Evolutionary conservation across 2,329 filamentous ascomycete genomes (phyloP).

Genomic region (Penicillium sp.): DNA sequence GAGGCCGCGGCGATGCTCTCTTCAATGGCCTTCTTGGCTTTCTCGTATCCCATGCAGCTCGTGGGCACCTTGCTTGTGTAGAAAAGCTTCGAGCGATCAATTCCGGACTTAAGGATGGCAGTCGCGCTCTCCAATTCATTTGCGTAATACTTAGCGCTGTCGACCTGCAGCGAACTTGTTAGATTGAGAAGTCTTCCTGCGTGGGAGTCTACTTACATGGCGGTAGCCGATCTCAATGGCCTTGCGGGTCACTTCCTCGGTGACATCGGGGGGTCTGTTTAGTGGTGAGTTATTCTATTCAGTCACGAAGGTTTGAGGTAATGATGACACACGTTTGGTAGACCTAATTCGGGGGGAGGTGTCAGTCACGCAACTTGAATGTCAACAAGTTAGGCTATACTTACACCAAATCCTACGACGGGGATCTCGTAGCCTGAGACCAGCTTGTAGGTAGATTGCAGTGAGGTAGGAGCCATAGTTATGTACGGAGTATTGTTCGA

Average conservation of each 20-base stretch:
- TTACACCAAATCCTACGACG: conserved; percentile 43
- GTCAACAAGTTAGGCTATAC: conserved; percentile 10
- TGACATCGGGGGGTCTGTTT: conserved; percentile 52
- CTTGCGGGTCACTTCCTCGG: conserved; percentile 57
- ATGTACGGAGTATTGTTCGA: background rate
- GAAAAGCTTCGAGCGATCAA: conserved; percentile 56
- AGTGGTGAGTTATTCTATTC: background rate
- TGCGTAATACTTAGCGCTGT: conserved; percentile 56
- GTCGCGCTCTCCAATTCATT: conserved; percentile 56
- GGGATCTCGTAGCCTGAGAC: conserved; percentile 42
- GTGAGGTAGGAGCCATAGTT: conserved; percentile 28
- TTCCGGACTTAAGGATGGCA: conserved; percentile 51
- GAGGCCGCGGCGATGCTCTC: conserved; percentile 60
- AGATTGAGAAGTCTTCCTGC: background rate
- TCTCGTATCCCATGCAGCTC: conserved; percentile 57
- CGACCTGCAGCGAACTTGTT: conserved; percentile 41
- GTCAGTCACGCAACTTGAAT: conserved; percentile 9
- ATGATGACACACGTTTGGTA: conserved; percentile 37
- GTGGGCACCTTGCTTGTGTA: conserved; percentile 61
- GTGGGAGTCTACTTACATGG: conserved; percentile 44
- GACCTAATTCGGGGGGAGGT: conserved; percentile 26
- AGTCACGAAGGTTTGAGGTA: background rate
- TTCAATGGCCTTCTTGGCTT: conserved; percentile 61
- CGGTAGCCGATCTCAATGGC: conserved; percentile 55
- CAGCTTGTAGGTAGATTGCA: conserved; percentile 40